A percentile compares a stretch with the other conserved stretches of the same genome.
These are phyloP conservation scores for Cyanodermella asteris DNA, from an alignment of 2,329 filamentous ascomycete genomes.

Conservation along the genomic window DNA sequence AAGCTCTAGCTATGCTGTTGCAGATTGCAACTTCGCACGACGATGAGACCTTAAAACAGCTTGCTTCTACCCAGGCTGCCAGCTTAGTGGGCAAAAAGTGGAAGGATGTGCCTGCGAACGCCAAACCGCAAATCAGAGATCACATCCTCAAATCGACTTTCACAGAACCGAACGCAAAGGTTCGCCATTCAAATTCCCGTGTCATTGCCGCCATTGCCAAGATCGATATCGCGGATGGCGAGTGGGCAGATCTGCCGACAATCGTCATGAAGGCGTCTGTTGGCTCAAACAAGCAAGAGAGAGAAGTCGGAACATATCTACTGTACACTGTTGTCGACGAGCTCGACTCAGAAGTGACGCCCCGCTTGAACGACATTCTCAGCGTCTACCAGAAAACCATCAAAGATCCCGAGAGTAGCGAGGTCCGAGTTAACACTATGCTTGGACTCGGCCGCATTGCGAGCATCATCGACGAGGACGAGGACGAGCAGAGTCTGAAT, in stretches of 20 bases:
- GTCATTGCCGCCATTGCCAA: conserved; percentile 73
- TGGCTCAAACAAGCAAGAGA: conserved; percentile 51
- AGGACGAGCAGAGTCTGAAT: conserved; percentile 51
- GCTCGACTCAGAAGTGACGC: conserved; percentile 62
- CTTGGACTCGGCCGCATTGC: conserved; percentile 73
- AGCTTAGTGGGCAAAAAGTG: conserved; percentile 74
- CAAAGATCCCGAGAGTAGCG: conserved; percentile 68
- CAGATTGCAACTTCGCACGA: conserved; percentile 70
- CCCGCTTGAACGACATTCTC: conserved; percentile 61
- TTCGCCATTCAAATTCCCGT: conserved; percentile 69
- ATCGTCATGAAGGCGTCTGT: conserved; percentile 60
- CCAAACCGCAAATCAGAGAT: conserved; percentile 62
- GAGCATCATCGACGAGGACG: conserved; percentile 70
- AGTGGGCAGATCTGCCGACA: conserved; percentile 64
- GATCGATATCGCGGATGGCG: conserved; percentile 65
- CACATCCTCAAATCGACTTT: conserved; percentile 68
- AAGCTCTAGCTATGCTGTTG: conserved; percentile 66
- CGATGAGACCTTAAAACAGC: conserved; percentile 52
- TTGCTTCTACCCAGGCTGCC: conserved; percentile 75
- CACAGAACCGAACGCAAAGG: conserved; percentile 52
- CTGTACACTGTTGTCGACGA: conserved; percentile 81
- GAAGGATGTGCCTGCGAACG: conserved; percentile 45
- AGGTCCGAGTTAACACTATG: conserved; percentile 88
- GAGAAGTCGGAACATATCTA: conserved; percentile 82
- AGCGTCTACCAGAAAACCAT: conserved; percentile 70